Conservation (phyloP, 2,329 filamentous ascomycete species). For the Lizonia empirigonia region DNA sequence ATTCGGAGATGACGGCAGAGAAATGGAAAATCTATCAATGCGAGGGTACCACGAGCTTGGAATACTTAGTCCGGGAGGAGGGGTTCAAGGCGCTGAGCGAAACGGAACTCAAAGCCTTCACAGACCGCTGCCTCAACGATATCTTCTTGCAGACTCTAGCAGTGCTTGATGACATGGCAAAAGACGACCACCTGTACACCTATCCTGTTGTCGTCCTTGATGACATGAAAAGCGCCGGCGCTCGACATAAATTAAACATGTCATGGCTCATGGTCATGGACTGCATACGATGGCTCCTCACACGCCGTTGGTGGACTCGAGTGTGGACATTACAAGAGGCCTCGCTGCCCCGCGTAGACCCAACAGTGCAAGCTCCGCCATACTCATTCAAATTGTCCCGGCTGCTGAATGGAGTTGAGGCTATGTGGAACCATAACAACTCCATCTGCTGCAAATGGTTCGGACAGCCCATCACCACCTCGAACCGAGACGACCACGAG, state of each 20-base stretch:
- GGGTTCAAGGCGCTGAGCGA: background rate
- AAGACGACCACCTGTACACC: background rate
- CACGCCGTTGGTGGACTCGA: slow-evolving; percentile 11
- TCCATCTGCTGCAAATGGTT: slow-evolving; percentile 3
- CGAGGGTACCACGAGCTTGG: background rate
- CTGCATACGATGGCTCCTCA: slow-evolving; percentile 10
- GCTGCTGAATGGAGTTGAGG: slow-evolving; percentile 1
- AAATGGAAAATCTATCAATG: background rate
- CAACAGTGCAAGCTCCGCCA: slow-evolving; percentile 8
- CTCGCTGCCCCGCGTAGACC: slow-evolving; percentile 4
- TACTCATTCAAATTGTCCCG: slow-evolving; percentile 7
- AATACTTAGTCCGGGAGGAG: background rate
- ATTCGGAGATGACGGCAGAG: background rate
- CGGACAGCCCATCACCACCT: background rate
- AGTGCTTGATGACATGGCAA: background rate
- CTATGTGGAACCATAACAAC: slow-evolving; percentile 1
- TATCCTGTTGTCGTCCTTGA: background rate
- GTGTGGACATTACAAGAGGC: slow-evolving; percentile 14
- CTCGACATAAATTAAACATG: background rate
- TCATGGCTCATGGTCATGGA: slow-evolving; percentile 6
- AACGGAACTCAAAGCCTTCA: background rate
- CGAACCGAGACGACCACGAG: background rate
- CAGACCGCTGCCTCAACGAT: background rate
- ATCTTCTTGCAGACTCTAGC: background rate
- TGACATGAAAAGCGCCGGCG: background rate